These are phyloP conservation scores for Nitzschia palea DNA, from an alignment of 108 stramenopile species.

Conservation along the genomic window DNA sequence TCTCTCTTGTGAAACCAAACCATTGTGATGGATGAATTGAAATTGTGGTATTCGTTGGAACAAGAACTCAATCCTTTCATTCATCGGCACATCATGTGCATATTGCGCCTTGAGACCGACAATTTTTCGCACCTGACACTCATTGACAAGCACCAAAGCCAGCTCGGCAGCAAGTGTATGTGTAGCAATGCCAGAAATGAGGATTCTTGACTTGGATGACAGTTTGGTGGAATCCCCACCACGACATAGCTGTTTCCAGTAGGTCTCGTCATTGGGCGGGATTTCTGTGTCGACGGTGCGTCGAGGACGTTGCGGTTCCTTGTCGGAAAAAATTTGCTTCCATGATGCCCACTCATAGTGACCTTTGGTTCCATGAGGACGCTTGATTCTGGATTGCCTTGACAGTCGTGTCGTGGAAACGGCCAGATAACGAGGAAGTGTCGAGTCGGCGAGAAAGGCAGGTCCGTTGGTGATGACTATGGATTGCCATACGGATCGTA, in stretches of 20 bases:
- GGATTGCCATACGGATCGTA: no score
- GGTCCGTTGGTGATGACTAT: no score
- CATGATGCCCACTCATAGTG: no score
- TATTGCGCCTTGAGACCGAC: conserved; percentile 27
- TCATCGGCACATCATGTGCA: conserved; percentile 35
- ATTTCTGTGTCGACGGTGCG: no score
- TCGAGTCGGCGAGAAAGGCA: no score
- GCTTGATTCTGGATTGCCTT: no score
- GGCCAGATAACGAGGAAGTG: no score
- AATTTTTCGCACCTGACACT: conserved; percentile 54
- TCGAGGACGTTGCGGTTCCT: no score
- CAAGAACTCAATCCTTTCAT: conserved; percentile 48
- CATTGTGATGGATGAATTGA: conserved; percentile 25
- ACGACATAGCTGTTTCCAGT: conserved; percentile 11
- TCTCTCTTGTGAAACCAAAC: conserved; percentile 27
- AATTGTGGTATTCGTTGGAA: conserved; percentile 37
- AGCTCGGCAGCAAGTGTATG: conserved; percentile 58
- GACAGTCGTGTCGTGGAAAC: no score
- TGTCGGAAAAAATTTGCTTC: no score
- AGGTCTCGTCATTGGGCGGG: no score
- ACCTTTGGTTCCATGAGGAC: no score
- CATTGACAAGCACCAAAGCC: conserved; percentile 43
- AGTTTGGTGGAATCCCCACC: not conserved
- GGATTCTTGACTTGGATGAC: conserved; percentile 34
- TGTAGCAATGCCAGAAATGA: conserved; percentile 59